A percentile compares a stretch with the other conserved stretches of the same genome.
These are phyloP conservation scores for Protomyces macrosporus DNA, from an alignment of 1,139 yeast genomes.

Conservation along the genomic window DNA sequence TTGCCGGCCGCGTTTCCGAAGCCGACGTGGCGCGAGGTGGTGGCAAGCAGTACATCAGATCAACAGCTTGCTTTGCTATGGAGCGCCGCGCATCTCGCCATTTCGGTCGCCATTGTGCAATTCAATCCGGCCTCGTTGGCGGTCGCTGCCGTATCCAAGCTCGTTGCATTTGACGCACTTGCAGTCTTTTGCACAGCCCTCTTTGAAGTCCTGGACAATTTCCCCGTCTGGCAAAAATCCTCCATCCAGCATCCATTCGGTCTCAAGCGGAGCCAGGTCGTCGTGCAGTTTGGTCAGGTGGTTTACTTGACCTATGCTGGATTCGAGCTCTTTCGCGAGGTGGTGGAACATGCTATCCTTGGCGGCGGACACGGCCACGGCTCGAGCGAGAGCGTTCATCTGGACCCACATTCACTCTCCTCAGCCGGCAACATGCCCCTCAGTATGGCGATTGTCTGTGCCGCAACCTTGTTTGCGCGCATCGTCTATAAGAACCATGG, in stretches of 20 bases:
- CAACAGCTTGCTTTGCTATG: constrained; percentile 60
- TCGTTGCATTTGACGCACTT: constrained; percentile 78
- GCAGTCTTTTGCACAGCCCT: constrained; percentile 66
- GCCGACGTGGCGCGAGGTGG: constrained; percentile 63
- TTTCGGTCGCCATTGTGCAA: constrained; percentile 55
- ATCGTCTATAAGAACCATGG: constrained; percentile 6
- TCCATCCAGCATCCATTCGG: constrained; percentile 88
- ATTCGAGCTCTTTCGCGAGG: constrained; percentile 15
- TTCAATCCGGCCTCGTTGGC: constrained; percentile 53
- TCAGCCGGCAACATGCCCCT: constrained; percentile 11
- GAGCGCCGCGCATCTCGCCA: constrained; percentile 59
- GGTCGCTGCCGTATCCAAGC: constrained; percentile 75
- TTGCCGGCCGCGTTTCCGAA: constrained; percentile 76
- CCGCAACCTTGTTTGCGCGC: constrained; percentile 7
- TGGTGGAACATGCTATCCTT: constrained; percentile 12
- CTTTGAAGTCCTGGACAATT: constrained; percentile 78
- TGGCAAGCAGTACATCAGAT: neutral
- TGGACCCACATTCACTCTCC: constrained; percentile 16
- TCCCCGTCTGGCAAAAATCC: constrained; percentile 85
- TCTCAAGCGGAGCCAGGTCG: constrained; percentile 75
- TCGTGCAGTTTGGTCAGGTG: constrained; percentile 81
- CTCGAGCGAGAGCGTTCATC: constrained; percentile 13
- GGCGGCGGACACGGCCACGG: constrained; percentile 25
- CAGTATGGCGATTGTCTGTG: constrained; percentile 3
- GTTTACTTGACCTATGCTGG: constrained; percentile 58